Evolutionary conservation across 495 filamentous ascomycete genomes (phyloP), one percentile per base, ranked within the genome.

Genomic region (Aspergillus funiculosus): DNA sequence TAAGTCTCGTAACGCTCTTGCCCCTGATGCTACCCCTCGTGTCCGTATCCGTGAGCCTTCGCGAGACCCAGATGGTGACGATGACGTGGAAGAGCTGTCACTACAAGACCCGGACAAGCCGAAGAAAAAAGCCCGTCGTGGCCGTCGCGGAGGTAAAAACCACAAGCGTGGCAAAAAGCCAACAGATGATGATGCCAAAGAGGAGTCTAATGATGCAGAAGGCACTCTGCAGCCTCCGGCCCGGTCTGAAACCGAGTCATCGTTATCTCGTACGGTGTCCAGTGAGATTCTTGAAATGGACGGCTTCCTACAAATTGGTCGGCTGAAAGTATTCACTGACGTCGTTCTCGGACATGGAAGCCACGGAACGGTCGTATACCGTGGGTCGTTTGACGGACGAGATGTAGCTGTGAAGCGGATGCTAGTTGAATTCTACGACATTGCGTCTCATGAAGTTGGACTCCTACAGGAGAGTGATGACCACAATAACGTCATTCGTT

Each of bases 341-440:
- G 71, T 77, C 44, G 81, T 87, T 28, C 74, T 91, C 21, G 87
- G 86, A 6, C 85, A 74, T 47, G 88, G 88, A 10, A 90, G 86
- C 57, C 87, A 90, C 58, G 88, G 88, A 17, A 94, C 88, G 11
- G 78, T 89, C 30, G 88, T 94, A 6, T 91, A 86, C 59, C 77
- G 79, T 11, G 88, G 88, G n/a, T 81, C 75, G 17, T 94, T 89
- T 57, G 87, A 94, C 56, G 89, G 90, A 15, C 83, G 89, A 51
- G 85, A 87, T 32, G 94, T 98, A 14, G 92, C 92, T 1, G 89
- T 98, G 24, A 98, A 98, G 69, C 79, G 92, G 17, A 97, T 98
- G 89, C 73, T 96, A 37, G 84, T 87, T 28, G 84, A 92, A 47
- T 94, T 95, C 60, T 94, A 86, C 62, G 92, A 95, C 43, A 89